Evolutionary conservation across 2,329 filamentous ascomycete species (phyloP), one percentile per base, ranked within the genome.

Genomic region (Trichoderma citrinoviride): DNA sequence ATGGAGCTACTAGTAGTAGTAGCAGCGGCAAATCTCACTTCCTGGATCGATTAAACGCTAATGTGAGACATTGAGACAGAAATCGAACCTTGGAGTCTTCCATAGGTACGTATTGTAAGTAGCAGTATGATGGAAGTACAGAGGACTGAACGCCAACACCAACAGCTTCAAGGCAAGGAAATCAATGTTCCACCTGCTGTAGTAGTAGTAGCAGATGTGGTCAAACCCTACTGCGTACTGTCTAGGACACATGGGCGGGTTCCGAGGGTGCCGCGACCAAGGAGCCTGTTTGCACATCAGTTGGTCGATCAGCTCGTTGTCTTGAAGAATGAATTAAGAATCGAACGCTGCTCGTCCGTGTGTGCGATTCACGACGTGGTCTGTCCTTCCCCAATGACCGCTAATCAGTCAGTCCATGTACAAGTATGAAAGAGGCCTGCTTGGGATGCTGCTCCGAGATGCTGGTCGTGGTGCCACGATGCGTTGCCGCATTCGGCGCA

Each of bases 401-500:
- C 47, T 37, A 52, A 61, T 50, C 44, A 29, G 23, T 23, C 41
- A 44, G 17, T 37, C 33, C n/a, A 19, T 44, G 41, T n/a, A 44
- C n/a, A 19, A n/a, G 41, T n/a, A 44, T 27, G 23, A 14, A 17
- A n/a, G 21, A 25, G 25, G 15, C 33, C 19, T 52, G 49, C 5
- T 33, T 33, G 40, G 55, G 58, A 54, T n/a, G n/a, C n/a, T n/a
- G 19, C 47, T 37, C 25, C 25, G 58, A 62, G 37, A 33, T 43
- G 23, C 58, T 41, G 41, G 49, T 25, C 58, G 29, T 19, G 49
- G 58, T 46, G 58, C 46, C 58, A 62, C 49, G 49, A 62, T 54
- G 21, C 44, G 49, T 54, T 46, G 40, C 58, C 58, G 49, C 58
- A 62, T 62, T 62, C 47, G 58, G 58, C 21, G 17, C 58, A 62